Evolutionary conservation across 208 protist species (phyloP).

Genomic region (Trypanosoma scelopori): DNA sequence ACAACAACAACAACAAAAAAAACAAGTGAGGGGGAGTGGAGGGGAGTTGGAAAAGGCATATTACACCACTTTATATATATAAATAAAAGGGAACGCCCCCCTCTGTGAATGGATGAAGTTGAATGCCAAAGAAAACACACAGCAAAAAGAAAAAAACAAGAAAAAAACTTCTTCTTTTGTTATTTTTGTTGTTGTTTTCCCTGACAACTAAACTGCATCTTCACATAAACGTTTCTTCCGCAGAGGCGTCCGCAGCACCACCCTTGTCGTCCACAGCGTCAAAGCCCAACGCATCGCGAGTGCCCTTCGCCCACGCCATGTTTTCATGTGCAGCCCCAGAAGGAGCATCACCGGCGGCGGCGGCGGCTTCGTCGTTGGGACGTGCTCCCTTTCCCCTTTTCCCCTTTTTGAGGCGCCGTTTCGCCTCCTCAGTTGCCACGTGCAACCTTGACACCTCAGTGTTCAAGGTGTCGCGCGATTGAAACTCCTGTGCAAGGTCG

Average conservation of each 20-base stretch:
- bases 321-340: neutral
- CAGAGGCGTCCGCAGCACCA: slow-evolving; percentile 31
- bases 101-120: neutral
- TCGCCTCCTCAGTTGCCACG: slow-evolving; percentile 41
- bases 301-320: neutral
- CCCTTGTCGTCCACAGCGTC: slow-evolving; percentile 47
- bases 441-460: slow-evolving; percentile 47
- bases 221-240: slow-evolving; percentile 30
- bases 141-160: no score
- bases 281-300: slow-evolving; percentile 37
- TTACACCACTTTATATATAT: slow-evolving; percentile 6
- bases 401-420: slow-evolving; percentile 30
- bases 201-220: neutral
- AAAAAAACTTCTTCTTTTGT: no score
- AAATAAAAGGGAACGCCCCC: no score
- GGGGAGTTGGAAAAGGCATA: neutral
- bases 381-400: slow-evolving; percentile 33
- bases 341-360: neutral
- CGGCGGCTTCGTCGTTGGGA: slow-evolving; percentile 12
- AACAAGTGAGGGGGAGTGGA: no score
- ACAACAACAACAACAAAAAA: no score
- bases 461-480: slow-evolving; percentile 34
- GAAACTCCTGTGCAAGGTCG: slow-evolving; percentile 49
- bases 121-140: neutral
- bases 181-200: neutral